These are phyloP conservation scores for Sphaerulina populicola DNA, from an alignment of 2,329 filamentous ascomycete species.

Conservation along the genomic window DNA sequence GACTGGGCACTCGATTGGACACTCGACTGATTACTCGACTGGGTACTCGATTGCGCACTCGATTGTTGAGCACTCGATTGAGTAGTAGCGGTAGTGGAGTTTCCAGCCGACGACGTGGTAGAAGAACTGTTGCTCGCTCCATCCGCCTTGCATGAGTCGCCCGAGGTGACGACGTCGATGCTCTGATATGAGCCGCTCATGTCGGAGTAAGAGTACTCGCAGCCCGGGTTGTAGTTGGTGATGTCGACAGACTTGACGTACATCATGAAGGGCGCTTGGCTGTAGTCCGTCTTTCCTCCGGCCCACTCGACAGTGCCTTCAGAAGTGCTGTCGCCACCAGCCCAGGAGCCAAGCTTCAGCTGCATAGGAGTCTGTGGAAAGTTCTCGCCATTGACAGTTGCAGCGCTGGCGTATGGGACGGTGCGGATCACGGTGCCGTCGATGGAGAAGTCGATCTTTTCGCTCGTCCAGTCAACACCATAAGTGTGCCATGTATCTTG, in stretches of 20 bases:
- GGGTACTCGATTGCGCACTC: background rate
- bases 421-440: slow-evolving; percentile 61
- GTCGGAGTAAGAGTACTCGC: slow-evolving; percentile 45
- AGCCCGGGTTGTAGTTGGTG: slow-evolving; percentile 46
- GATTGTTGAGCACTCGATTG: slow-evolving; percentile 15
- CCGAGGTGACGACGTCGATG: slow-evolving; percentile 38
- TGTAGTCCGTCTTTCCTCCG: slow-evolving; percentile 48
- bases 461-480: slow-evolving; percentile 63
- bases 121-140: slow-evolving; percentile 20
- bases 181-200: slow-evolving; percentile 41
- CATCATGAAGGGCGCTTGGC: slow-evolving; percentile 45
- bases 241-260: slow-evolving; percentile 45
- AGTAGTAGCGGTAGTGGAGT: slow-evolving; percentile 10
- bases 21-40: slow-evolving; percentile 11
- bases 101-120: slow-evolving; percentile 7
- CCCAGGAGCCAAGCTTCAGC: slow-evolving; percentile 47
- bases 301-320: slow-evolving; percentile 59
- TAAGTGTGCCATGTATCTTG: slow-evolving; percentile 59
- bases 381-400: slow-evolving; percentile 54
- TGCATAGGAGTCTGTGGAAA: slow-evolving; percentile 74
- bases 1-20: background rate
- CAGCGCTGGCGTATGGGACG: slow-evolving; percentile 55
- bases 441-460: slow-evolving; percentile 40
- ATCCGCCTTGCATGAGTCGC: slow-evolving; percentile 29
- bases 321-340: slow-evolving; percentile 42